Base-by-base conservation (phyloP, 441 rosid species). In the Croton setiger region DNA sequence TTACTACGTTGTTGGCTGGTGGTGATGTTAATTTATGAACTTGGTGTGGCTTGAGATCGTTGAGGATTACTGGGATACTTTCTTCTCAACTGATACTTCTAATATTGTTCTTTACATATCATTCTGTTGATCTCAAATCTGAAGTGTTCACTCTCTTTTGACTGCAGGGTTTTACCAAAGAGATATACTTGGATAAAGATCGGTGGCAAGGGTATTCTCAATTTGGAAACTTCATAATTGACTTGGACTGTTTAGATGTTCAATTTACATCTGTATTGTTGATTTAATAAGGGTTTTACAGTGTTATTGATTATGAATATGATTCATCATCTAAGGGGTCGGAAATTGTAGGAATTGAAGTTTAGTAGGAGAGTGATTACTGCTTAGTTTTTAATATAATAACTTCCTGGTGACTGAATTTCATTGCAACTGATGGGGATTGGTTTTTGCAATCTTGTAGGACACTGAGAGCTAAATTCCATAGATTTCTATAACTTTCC, bases 111-210 rank as follows among this genome's bases (percentile, higher is more conserved):
- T 63, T 43, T 31, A 8, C 15, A 59, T 23, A 36, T 62, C 36
- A 18, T 65, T 72, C 62, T 70, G 49, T 23, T 61, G 60, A 61
- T 59, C 60, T 37, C 33, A 41, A 20, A 60, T 69, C 55, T 57
- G 52, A 41, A 48, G 54, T 44, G 45, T 58, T 43, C 63, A 58
- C 17, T 68, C 33, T 73, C 44, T 64, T 43, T 69, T 65, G 36
- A 62, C 73, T 84, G 80, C 72, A 96, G 99, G 97, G 98, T 73
- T 96, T 96, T 76, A 96, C 99, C 9, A 93, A 93, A 87, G 97
- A 96, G 83, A 96, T 96, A 78, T 82, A 88, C 88, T 83, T 96
- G 88, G 99, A 91, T 79, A 96, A 88, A 78, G 98, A 93, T 69
- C 81, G 91, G 62, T 96, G 99, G 99, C 97, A 89, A 39, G 98